Evolutionary conservation across 176 grass and related monocot genomes (phyloP), one percentile per base, ranked within the genome.

Genomic region (Carex parvula): DNA sequence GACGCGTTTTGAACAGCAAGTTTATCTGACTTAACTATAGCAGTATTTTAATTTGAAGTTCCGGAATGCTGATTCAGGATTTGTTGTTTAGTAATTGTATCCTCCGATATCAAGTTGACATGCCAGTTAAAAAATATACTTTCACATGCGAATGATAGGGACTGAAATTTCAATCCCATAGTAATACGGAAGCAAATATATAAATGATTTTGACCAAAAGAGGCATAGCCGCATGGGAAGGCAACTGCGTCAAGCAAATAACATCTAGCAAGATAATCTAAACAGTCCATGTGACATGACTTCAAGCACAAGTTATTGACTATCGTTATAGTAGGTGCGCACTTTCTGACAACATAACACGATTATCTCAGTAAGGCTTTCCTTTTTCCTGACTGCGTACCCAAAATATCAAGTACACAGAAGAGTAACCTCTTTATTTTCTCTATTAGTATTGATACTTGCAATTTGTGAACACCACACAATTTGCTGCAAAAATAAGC

Each of bases 201-300:
- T 18, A 42, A 70, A 12, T 29, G 1, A 24, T 20, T 53, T 75
- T 75, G 44, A 75, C 70, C 44, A 29, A 20, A 70, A 44, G 17
- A 42, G 17, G 67, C 16, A 69, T 69, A 30, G 33, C 33, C 33
- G 33, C 33, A 39, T 39, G 4, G 8, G 15, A 42, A 53, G 70
- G 20, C 44, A 53, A 53, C 42, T 75, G 70, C 70, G 20, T 29
- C 20, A 75, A 53, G 44, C 70, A 75, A 75, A 75, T 26, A 75
- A 53, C 70, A 53, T 53, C 21, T 42, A 24, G 13, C 70, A 29
- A 75, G 11, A 75, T 75, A 75, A 53, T 75, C 35, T 52, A 15
- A 12, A 53, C 42, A 53, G 70, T 75, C 70, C 70, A 75, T 53
- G 70, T 75, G 70, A 53, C 20, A 74, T 74, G 33, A 52, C 70